A percentile compares a stretch with the other conserved stretches of the same genome.
phyloP scores from a whole-genome alignment of 2,329 filamentous ascomycete species.

The Aschersonia sp. region DNA sequence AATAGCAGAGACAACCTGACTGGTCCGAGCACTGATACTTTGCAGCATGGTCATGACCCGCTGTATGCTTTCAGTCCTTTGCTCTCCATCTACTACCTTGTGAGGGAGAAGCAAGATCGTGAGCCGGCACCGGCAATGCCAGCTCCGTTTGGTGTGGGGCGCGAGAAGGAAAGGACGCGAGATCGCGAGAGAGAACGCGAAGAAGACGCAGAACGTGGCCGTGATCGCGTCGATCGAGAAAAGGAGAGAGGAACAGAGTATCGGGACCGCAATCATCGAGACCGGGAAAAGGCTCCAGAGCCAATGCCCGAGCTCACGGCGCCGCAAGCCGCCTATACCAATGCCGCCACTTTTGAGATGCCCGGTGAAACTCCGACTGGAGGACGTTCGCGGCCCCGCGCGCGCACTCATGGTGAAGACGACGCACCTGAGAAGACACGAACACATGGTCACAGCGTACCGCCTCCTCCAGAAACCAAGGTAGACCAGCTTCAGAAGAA shows the following conservation, averaged over 20 bases:
- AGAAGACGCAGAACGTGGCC: constrained; percentile 12
- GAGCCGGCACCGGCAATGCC: constrained; percentile 40
- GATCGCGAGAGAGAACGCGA: constrained; percentile 11
- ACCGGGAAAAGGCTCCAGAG: constrained; percentile 22
- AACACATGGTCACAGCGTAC: constrained; percentile 14
- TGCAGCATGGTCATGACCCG: constrained; percentile 72
- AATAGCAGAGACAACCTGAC: constrained; percentile 78
- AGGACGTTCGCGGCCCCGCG: constrained; percentile 67
- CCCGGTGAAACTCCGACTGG: constrained; percentile 78
- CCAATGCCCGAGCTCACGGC: constrained; percentile 59
- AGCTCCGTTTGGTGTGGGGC: constrained; percentile 23
- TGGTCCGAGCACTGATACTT: constrained; percentile 70
- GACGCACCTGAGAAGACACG: constrained; percentile 53
- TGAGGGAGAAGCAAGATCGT: constrained; percentile 84
- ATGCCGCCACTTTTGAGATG: constrained; percentile 72
- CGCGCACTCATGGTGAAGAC: constrained; percentile 88
- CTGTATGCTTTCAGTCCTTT: constrained; percentile 87
- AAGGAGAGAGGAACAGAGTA: constrained; percentile 10
- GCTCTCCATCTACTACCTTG: constrained; percentile 87
- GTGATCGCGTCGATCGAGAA: constrained; percentile 5
- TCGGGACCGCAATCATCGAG: constrained; percentile 14
- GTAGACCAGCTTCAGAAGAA: constrained; percentile 55
- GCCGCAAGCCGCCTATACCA: constrained; percentile 81
- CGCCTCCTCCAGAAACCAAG: constrained; percentile 36
- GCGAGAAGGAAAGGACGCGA: constrained; percentile 13